Percentiles rank a stretch among this genome's conserved stretches.
Conservation (phyloP, 148 eudicot genomes). For the Beta vulgaris region DNA sequence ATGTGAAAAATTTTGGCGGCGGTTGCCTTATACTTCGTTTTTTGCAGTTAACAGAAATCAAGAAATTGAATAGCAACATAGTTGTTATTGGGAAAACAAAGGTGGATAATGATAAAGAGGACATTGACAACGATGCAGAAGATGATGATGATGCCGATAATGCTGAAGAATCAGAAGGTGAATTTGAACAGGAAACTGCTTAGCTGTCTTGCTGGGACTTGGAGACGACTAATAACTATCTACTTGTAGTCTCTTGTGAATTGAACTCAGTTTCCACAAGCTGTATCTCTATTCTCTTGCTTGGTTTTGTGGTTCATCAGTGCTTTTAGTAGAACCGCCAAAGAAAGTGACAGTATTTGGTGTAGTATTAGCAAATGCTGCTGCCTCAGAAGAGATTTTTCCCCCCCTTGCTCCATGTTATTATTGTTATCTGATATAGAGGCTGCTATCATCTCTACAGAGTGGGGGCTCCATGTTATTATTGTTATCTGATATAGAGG, state of each 20-base stretch:
- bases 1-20: background rate
- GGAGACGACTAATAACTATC: background rate
- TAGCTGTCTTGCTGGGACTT: slow-evolving; percentile 25
- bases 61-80: slow-evolving; percentile 60
- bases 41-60: slow-evolving; percentile 75
- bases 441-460: no score
- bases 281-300: background rate
- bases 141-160: slow-evolving; percentile 88
- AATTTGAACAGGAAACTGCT: slow-evolving; percentile 92
- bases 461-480: no score
- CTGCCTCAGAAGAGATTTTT: no score
- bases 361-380: no score
- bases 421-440: no score
- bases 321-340: background rate
- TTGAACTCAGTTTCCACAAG: background rate
- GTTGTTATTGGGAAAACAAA: slow-evolving; percentile 70
- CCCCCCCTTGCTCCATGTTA: no score
- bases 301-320: background rate
- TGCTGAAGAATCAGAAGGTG: slow-evolving; percentile 95
- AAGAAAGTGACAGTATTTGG: no score
- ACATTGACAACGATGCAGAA: slow-evolving; percentile 84
- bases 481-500: no score
- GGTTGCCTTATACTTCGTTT: background rate
- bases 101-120: slow-evolving; percentile 82
- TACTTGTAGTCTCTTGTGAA: background rate